Conservation (phyloP, 2,329 filamentous ascomycete species). For the Zymoseptoria tritici region DNA sequence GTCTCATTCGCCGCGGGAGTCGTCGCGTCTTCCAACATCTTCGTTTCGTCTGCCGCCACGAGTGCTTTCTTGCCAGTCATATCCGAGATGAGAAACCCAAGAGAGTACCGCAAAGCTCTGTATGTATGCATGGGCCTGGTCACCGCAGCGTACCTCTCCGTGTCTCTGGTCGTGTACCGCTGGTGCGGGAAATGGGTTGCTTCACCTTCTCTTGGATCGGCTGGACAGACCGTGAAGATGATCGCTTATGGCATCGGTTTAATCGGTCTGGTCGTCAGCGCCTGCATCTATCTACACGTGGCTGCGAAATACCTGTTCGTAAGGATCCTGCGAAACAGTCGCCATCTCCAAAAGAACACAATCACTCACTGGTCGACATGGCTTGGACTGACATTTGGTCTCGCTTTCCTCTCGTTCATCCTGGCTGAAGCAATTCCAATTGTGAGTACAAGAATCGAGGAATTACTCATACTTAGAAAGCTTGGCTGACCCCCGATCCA, state of each 20-base stretch:
- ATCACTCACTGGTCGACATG: constrained; percentile 46
- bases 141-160: constrained; percentile 50
- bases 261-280: constrained; percentile 47
- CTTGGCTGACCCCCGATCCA: not conserved
- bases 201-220: constrained; percentile 54
- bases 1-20: constrained; percentile 54
- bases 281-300: constrained; percentile 42
- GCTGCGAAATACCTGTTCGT: constrained; percentile 52
- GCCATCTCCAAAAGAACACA: constrained; percentile 47
- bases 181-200: constrained; percentile 58
- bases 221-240: constrained; percentile 53
- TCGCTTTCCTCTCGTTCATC: constrained; percentile 42
- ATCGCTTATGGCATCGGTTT: constrained; percentile 54
- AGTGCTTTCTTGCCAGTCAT: constrained; percentile 58
- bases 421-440: constrained; percentile 49
- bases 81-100: constrained; percentile 42
- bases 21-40: constrained; percentile 51
- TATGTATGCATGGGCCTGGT: constrained; percentile 53
- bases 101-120: constrained; percentile 54
- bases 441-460: not conserved
- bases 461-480: not conserved
- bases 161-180: constrained; percentile 54
- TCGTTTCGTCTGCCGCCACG: constrained; percentile 52
- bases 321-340: constrained; percentile 45
- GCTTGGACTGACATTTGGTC: constrained; percentile 39